Conservation (phyloP, 208 protist species). For the Acanthamoeba divionensis region DNA sequence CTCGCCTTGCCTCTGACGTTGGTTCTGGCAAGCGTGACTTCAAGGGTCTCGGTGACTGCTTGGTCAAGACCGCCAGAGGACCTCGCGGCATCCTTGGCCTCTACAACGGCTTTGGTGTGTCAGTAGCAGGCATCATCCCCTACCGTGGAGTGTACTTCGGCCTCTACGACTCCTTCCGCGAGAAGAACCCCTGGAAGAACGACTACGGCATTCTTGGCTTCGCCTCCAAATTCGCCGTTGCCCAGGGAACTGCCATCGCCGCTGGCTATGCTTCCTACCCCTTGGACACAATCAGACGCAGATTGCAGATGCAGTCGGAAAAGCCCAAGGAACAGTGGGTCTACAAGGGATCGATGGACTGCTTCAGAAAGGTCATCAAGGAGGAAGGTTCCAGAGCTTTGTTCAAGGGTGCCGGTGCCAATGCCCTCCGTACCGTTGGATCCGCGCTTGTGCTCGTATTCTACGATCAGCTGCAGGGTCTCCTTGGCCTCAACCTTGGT, state of each 20-base stretch:
- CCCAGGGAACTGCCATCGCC: constrained; percentile 72
- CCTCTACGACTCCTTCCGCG: constrained; percentile 87
- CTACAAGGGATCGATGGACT: constrained; percentile 79
- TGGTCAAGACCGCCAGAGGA: constrained; percentile 83
- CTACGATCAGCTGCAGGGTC: too few relatives aligned
- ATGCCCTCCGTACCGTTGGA: constrained; percentile 81
- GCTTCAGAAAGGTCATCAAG: constrained; percentile 75
- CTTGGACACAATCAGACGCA: constrained; percentile 95
- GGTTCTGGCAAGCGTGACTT: neutral
- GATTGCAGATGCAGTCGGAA: constrained; percentile 92
- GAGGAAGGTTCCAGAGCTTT: constrained; percentile 82
- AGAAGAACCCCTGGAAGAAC: constrained; percentile 61
- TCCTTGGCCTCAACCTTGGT: too few relatives aligned
- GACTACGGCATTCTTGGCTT: neutral
- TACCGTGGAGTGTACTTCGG: constrained; percentile 97
- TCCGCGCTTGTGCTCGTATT: constrained; percentile 81
- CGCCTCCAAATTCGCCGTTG: constrained; percentile 73
- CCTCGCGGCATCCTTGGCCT: constrained; percentile 85
- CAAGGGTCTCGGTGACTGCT: constrained; percentile 68
- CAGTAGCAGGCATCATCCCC: constrained; percentile 91
- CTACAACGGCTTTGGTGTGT: constrained; percentile 95
- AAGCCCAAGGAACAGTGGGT: constrained; percentile 62
- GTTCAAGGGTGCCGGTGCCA: constrained; percentile 89
- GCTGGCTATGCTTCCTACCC: constrained; percentile 89
- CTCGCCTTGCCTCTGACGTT: constrained; percentile 84